Base-by-base conservation (phyloP, 2,329 filamentous ascomycete genomes). In the Verticillium klebahnii region DNA sequence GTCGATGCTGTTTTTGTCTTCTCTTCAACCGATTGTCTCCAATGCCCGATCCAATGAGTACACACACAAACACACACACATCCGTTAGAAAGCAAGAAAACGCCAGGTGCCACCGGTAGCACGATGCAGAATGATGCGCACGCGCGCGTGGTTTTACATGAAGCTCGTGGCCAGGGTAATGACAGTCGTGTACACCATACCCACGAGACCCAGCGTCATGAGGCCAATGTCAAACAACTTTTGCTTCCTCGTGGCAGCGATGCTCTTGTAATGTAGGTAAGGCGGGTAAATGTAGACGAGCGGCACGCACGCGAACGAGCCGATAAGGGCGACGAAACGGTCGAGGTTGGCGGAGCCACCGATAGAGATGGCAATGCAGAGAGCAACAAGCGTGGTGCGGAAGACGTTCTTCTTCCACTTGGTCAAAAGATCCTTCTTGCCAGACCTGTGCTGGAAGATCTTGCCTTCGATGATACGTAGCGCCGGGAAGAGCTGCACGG, bases 301-400 rank as follows among this genome's bases (percentile, higher is more conserved):
- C 55, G 95, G 95, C 69, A 99, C 95, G 73, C 95, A 99, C 64
- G 95, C 95, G 80, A 99, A 99, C 76, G 93, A 97, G 67, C 95
- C 95, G 23, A 99, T 93, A 45, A 99, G 83, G 25, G 93, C 90
- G 36, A 99, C 96, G 74, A 99, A 99, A 77, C 98, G 98, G 79
- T 92, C 89, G 64, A 92, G 76, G 71, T 91, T 87, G 52, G 82
- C 86, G 0, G 89, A 87, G 17, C 89, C 89, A 1, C 85, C 67
- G 14, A 89, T 84, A 17, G 87, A 82, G 54, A 92, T 78, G 23
- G 78, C 77, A 9, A 85, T 85, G 65, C 88, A 90, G 9, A 87
- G 40, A 1, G 81, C 71, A 36, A 89, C 84, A 25, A 90, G 70
- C 0, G 71, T 68, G 0, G 85, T 80, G 25, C 89, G 80, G 67